Conservation (phyloP, 495 filamentous ascomycete species). For the Mycothermus thermophilus region DNA sequence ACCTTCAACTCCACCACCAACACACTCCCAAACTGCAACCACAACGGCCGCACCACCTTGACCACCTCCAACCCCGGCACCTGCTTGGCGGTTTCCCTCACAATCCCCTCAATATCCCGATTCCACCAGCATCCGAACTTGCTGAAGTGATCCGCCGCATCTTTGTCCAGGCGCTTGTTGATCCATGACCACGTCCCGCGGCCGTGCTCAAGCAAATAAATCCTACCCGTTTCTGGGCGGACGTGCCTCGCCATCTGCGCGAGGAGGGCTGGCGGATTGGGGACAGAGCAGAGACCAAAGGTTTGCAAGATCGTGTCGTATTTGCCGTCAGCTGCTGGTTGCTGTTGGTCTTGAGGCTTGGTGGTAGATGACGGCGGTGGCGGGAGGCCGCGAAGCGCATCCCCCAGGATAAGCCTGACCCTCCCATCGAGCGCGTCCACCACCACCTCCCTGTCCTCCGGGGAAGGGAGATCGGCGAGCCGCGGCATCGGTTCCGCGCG, state of each 20-base stretch:
- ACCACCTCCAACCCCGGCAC: slow-evolving; percentile 74
- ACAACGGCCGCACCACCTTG: slow-evolving; percentile 46
- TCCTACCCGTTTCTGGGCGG: slow-evolving; percentile 47
- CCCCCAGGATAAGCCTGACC: slow-evolving; percentile 26
- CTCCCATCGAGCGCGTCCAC: slow-evolving; percentile 21
- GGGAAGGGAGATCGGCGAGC: not conserved
- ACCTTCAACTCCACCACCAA: slow-evolving; percentile 32
- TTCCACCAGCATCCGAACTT: slow-evolving; percentile 97
- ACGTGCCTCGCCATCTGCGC: slow-evolving; percentile 39
- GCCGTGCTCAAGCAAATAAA: slow-evolving; percentile 87
- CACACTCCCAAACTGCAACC: slow-evolving; percentile 57
- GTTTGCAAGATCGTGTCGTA: slow-evolving; percentile 88
- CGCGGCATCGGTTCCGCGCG: slow-evolving; percentile 11
- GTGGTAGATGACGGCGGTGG: too few relatives aligned
- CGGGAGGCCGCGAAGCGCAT: slow-evolving; percentile 23
- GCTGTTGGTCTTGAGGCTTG: too few relatives aligned
- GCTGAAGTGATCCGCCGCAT: slow-evolving; percentile 64
- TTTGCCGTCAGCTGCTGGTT: slow-evolving; percentile 16
- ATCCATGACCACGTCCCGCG: slow-evolving; percentile 62
- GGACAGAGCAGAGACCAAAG: slow-evolving; percentile 83
- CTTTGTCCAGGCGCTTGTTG: slow-evolving; percentile 63
- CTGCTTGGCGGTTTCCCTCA: slow-evolving; percentile 32
- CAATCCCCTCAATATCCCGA: slow-evolving; percentile 69
- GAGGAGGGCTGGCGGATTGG: slow-evolving; percentile 56
- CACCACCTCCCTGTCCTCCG: slow-evolving; percentile 9